Evolutionary conservation across 225 moss, liverwort and hornwort species (phyloP), one percentile per base, ranked within the genome.

Genomic region (Climacium dendroides): DNA sequence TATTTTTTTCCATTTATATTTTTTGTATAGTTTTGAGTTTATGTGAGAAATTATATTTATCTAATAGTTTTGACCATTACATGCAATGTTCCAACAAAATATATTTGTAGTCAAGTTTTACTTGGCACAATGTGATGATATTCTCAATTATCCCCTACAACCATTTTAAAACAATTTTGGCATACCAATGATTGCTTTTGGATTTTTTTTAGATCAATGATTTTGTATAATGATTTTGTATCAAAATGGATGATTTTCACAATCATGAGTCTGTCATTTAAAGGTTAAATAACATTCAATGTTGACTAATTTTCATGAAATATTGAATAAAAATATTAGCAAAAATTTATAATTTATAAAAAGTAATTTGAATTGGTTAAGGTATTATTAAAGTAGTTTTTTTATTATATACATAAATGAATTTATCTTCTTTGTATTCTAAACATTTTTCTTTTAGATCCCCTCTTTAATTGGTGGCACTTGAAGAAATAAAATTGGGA

Each of bases 391-490:
- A 74, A 35, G 52, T 20, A 19, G 4, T 74, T 52, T 35, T 20
- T 3, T 34, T 34, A 5, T 13, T 74, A 34, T 0, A 5, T 22
- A 8, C 1, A 34, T 3, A 34, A 52, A 35, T 52, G 13, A 34
- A 13, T 34, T 1, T 14, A 52, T 34, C 13, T 50, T 34, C 1
- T 34, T 0, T 34, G 2, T 2, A 13, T 52, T 74, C 3, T 5
- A 74, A 34, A 19, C 13, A 34, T 34, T 34, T 34, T 50, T 14
- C 3, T 1, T 48, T 34, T 8, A 22, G 52, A 34, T 34, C 22
- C 0, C 8, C 6, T 22, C 34, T 75, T 1, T 50, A 1, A 50
- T 75, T 34, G 34, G 11, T 29, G 2, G 52, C 3, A 34, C 13
- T 19, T 34, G 3, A 50, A 74, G 13, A 74, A 20, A 50, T 13